Evolutionary conservation across 1,139 yeast genomes (phyloP), one percentile per base, ranked within the genome.

Genomic region (Pichia kudriavzevii): DNA sequence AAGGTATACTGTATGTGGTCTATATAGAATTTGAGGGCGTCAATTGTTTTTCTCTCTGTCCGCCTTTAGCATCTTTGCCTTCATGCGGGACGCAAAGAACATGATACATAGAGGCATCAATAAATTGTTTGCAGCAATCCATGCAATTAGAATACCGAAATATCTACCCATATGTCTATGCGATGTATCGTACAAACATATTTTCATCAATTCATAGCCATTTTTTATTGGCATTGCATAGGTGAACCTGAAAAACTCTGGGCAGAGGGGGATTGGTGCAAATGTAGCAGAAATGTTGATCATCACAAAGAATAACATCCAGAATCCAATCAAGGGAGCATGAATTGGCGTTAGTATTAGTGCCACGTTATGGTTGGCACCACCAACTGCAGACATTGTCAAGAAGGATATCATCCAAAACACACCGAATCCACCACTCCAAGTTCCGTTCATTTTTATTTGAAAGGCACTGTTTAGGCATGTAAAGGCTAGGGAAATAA

Each of bases 141-240:
- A 72, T 0, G 67, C 69, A 12, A 61, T 35, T 37, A 72, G 54
- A 6, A 72, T 49, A 3, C 76, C 75, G 32, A 69, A 50, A 38
- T 67, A 53, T 34, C 72, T 54, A 2, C 75, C 75, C 47, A 72
- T 43, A 15, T 61, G 36, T 0, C 72, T 71, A 44, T 63, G 67
- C 56, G 66, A 65, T 1, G 70, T 57, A 48, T 70, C 48, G 37
- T 67, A 64, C 28, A 68, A 59, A 0, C 67, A 57, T 6, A 69
- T 66, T 39, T 69, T 72, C 53, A 67, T 48, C 29, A 69, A 50
- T 32, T 69, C 70, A 42, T 66, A 62, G 1, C 70, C 61, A 44
- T 68, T 67, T 34, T 63, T 60, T 31, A 71, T 64, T 2, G 79
- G 79, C 55, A 69, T 58, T 3, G 71, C 75, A 47, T 71, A 69